Conservation (phyloP, 228 moss, liverwort and hornwort species). For the Sphagnum magellanicum region DNA sequence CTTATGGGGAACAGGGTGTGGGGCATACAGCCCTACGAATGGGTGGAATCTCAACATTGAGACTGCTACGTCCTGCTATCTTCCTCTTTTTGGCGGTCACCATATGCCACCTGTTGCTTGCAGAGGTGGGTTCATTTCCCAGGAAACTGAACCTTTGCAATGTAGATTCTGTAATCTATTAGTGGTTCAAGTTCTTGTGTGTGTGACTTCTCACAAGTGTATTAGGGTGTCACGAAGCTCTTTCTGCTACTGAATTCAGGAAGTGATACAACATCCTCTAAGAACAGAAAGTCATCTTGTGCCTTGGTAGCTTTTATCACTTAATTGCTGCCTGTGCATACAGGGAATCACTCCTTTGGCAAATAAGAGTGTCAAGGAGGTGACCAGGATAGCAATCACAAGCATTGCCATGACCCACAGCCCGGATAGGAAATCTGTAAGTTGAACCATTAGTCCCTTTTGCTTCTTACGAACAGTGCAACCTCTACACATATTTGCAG, state of each 20-base stretch:
- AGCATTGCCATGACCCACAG: slow-evolving; percentile 5
- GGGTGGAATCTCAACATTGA: slow-evolving; percentile 22
- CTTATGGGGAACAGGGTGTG: background rate
- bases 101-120: slow-evolving; percentile 27
- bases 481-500: too few relatives aligned
- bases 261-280: too few relatives aligned
- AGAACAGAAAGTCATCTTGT: too few relatives aligned
- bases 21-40: slow-evolving; percentile 22
- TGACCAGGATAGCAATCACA: slow-evolving; percentile 9
- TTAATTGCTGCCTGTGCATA: background rate
- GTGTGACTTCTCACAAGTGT: too few relatives aligned
- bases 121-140: slow-evolving; percentile 21
- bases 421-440: slow-evolving; percentile 9
- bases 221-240: too few relatives aligned
- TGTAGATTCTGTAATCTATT: background rate
- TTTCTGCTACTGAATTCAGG: too few relatives aligned
- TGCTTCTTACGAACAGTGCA: too few relatives aligned
- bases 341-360: slow-evolving; percentile 30
- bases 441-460: background rate
- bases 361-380: slow-evolving; percentile 19
- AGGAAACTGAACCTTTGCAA: too few relatives aligned
- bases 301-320: too few relatives aligned
- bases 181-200: background rate
- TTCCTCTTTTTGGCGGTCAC: slow-evolving; percentile 30
- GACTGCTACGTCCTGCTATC: slow-evolving; percentile 24